These are phyloP conservation scores for Cladosporium sp. DNA, from an alignment of 2,329 filamentous ascomycete species.

Conservation along the genomic window DNA sequence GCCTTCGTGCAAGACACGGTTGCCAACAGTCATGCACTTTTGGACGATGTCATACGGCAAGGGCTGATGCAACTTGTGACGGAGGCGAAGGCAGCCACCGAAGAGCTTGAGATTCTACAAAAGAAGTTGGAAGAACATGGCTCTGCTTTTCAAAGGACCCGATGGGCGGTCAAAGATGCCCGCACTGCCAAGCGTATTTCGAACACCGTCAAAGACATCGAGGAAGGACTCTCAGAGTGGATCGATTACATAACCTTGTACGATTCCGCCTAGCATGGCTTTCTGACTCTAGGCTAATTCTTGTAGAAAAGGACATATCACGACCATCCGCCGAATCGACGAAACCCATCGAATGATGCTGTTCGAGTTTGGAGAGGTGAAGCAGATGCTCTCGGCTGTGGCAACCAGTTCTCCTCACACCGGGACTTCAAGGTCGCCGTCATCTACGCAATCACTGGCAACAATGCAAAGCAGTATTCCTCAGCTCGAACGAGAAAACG, in stretches of 20 bases:
- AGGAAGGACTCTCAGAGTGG: background rate
- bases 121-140: background rate
- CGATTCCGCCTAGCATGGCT: too few species aligned
- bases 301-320: background rate
- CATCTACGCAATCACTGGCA: background rate
- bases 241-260: background rate
- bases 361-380: background rate
- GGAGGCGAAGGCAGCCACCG: background rate
- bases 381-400: background rate
- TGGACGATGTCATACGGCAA: conserved; percentile 1
- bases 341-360: background rate
- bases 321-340: background rate
- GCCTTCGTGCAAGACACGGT: background rate
- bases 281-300: too few species aligned
- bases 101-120: conserved; percentile 1
- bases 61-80: background rate
- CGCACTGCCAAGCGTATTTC: background rate
- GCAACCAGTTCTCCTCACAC: too few species aligned
- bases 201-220: background rate
- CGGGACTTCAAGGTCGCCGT: too few species aligned
- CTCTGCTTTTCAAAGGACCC: background rate
- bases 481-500: too few species aligned
- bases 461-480: background rate
- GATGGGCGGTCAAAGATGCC: conserved; percentile 4
- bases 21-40: background rate